A percentile compares a stretch with the other conserved stretches of the same genome.
Conservation (phyloP, 768 basidiomycete genomes). For the Chalciporus piperatus region DNA sequence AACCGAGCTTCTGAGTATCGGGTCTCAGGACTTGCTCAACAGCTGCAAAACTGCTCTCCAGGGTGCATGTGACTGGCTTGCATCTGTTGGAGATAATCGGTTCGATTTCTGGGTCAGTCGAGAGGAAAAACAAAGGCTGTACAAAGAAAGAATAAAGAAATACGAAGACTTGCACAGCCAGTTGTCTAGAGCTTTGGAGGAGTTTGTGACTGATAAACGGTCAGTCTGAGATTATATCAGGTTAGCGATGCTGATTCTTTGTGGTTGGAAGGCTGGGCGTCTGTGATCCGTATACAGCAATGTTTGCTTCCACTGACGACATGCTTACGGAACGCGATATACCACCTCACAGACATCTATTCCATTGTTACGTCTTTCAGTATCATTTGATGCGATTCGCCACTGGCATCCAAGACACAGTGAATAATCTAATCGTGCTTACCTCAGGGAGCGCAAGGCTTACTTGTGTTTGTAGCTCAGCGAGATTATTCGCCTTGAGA, state of each 20-base stretch:
- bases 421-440: slow-evolving; percentile 16
- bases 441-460: not conserved
- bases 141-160: slow-evolving; percentile 35
- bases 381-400: slow-evolving; percentile 45
- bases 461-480: slow-evolving; percentile 43
- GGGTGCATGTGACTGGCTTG: slow-evolving; percentile 51
- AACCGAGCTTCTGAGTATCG: slow-evolving; percentile 44
- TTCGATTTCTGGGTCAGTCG: slow-evolving; percentile 37
- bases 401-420: slow-evolving; percentile 31
- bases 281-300: slow-evolving; percentile 58
- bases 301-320: slow-evolving; percentile 41
- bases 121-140: slow-evolving; percentile 28
- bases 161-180: slow-evolving; percentile 37
- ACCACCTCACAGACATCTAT: slow-evolving; percentile 67
- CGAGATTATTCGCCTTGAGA: slow-evolving; percentile 56
- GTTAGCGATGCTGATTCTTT: not conserved
- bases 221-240: slow-evolving; percentile 21
- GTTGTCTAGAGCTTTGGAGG: slow-evolving; percentile 38
- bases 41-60: slow-evolving; percentile 39
- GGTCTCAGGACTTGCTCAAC: slow-evolving; percentile 53
- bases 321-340: slow-evolving; percentile 33
- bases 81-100: slow-evolving; percentile 33
- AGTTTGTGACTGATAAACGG: slow-evolving; percentile 53
- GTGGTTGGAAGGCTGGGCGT: slow-evolving; percentile 40
- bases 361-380: slow-evolving; percentile 74